Percentiles rank a stretch among this genome's conserved stretches.
Conservation (phyloP, 345 rosid species). For the Ceriops tagal region DNA sequence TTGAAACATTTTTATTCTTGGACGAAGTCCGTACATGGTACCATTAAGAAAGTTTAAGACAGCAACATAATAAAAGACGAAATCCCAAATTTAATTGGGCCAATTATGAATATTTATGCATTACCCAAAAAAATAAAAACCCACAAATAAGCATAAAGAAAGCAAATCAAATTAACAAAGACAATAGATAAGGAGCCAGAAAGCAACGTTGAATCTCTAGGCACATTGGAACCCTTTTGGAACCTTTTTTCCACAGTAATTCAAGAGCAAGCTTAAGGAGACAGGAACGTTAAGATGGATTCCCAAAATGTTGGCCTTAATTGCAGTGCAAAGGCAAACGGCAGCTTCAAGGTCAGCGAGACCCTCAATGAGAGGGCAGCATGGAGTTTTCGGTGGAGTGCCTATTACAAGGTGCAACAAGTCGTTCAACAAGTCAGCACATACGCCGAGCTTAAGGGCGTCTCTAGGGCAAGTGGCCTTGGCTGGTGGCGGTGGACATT, state of each 20-base stretch:
- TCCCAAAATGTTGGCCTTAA: conserved; percentile 21
- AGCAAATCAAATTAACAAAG: not conserved
- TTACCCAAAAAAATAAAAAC: no score
- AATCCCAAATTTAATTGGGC: no score
- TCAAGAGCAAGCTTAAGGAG: conserved; percentile 17
- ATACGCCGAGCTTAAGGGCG: conserved; percentile 21
- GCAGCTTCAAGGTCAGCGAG: conserved; percentile 26
- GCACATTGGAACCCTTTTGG: conserved; percentile 21
- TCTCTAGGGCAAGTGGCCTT: conserved; percentile 12
- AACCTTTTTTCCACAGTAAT: conserved; percentile 16
- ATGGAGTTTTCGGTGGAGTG: conserved; percentile 12
- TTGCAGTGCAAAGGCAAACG: conserved; percentile 26
- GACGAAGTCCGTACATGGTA: no score
- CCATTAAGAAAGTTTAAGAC: no score
- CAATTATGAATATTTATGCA: no score
- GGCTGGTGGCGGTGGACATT: conserved; percentile 6
- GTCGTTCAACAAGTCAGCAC: conserved; percentile 9
- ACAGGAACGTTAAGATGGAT: conserved; percentile 17
- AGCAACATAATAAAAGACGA: no score
- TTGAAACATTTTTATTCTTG: no score
- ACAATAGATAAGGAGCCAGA: not conserved
- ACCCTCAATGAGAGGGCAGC: conserved; percentile 9
- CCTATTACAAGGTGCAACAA: conserved; percentile 17
- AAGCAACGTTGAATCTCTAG: not conserved
- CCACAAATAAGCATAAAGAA: not conserved